Evolutionary conservation across 2,329 filamentous ascomycete species (phyloP).

Genomic region (Neofusicoccum parvum): DNA sequence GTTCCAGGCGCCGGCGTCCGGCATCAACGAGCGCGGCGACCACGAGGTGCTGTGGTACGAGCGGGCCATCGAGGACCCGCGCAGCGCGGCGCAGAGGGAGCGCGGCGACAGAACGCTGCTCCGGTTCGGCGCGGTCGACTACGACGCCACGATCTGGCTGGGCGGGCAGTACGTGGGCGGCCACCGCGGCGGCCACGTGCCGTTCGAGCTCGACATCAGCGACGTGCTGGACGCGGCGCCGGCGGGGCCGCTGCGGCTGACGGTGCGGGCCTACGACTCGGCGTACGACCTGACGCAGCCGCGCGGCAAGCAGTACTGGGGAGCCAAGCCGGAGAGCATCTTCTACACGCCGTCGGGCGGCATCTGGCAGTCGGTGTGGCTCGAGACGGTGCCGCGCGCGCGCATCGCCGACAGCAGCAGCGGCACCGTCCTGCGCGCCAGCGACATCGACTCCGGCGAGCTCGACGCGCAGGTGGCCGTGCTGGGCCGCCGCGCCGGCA

Average conservation of each 20-base stretch:
- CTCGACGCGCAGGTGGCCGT: slow-evolving; percentile 56
- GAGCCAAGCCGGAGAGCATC: slow-evolving; percentile 61
- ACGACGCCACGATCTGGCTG: slow-evolving; percentile 61
- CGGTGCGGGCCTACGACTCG: slow-evolving; percentile 64
- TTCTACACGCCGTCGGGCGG: slow-evolving; percentile 62
- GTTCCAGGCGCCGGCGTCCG: slow-evolving; percentile 66
- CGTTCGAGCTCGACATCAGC: slow-evolving; percentile 60
- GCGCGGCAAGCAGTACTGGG: slow-evolving; percentile 69
- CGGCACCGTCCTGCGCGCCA: slow-evolving; percentile 60
- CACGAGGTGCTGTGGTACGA: slow-evolving; percentile 72
- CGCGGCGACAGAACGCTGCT: slow-evolving; percentile 49
- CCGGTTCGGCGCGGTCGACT: slow-evolving; percentile 65
- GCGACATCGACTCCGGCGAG: slow-evolving; percentile 55
- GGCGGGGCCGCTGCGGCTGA: slow-evolving; percentile 41
- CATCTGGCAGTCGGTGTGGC: slow-evolving; percentile 61
- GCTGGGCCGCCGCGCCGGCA: slow-evolving; percentile 51
- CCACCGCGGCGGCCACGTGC: slow-evolving; percentile 63
- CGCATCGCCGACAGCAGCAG: slow-evolving; percentile 58
- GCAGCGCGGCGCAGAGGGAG: slow-evolving; percentile 46
- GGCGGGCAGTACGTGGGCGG: slow-evolving; percentile 55
- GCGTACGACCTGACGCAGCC: slow-evolving; percentile 66
- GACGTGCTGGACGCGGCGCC: slow-evolving; percentile 40
- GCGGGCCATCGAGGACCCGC: slow-evolving; percentile 53
- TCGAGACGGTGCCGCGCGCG: slow-evolving; percentile 57
- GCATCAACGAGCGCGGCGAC: slow-evolving; percentile 62